These are phyloP conservation scores for Lyophyllum decastes DNA, from an alignment of 768 basidiomycete species.

Conservation along the genomic window DNA sequence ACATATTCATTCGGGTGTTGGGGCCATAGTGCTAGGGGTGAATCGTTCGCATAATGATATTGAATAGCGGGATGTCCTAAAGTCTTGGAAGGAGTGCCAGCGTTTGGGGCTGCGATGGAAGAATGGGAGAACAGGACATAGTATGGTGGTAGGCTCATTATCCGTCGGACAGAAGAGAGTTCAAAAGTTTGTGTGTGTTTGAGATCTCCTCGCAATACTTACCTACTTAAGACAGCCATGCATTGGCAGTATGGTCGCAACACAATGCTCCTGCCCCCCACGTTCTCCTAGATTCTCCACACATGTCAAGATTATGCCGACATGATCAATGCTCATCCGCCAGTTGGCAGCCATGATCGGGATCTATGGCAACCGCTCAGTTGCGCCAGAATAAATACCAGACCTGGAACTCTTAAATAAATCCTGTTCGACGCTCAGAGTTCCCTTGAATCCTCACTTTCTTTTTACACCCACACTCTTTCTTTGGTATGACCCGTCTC, in stretches of 20 bases:
- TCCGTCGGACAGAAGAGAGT: not conserved
- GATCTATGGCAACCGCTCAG: constrained; percentile 20
- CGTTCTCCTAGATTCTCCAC: not conserved
- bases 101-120: constrained; percentile 35
- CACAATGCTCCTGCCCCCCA: too few relatives aligned
- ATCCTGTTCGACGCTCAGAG: not conserved
- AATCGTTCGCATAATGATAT: constrained; percentile 82
- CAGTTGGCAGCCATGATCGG: constrained; percentile 16
- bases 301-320: not conserved
- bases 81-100: constrained; percentile 40
- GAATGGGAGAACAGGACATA: constrained; percentile 72
- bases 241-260: too few relatives aligned
- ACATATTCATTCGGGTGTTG: constrained; percentile 66
- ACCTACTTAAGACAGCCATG: too few relatives aligned
- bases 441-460: constrained; percentile 10
- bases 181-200: constrained; percentile 8
- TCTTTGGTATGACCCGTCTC: constrained; percentile 38
- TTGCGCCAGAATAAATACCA: constrained; percentile 11
- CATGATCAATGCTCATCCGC: not conserved
- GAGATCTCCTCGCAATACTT: not conserved
- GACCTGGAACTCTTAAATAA: not conserved
- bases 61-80: constrained; percentile 74
- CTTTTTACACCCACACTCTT: constrained; percentile 26
- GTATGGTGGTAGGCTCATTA: constrained; percentile 51
- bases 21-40: constrained; percentile 65